These are phyloP conservation scores for Naganishia kalamii DNA, from an alignment of 768 basidiomycete species.

Conservation along the genomic window DNA sequence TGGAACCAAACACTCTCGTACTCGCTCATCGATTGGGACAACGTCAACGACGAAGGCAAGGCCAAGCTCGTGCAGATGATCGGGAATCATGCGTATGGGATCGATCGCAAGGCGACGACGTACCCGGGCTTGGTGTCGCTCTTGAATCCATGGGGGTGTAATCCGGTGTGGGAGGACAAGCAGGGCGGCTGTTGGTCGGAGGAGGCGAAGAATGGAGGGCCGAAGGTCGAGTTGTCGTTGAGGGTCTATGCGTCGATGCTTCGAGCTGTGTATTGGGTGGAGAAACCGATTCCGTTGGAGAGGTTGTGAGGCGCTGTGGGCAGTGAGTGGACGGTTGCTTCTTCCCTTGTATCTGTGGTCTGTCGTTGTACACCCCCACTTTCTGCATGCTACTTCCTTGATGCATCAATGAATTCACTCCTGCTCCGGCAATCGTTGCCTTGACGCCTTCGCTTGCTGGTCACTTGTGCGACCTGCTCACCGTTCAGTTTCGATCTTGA, in stretches of 20 bases:
- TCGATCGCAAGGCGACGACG: background rate
- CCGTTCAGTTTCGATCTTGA: too few relatives aligned
- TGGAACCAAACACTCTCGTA: background rate
- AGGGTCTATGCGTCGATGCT: slow-evolving; percentile 7
- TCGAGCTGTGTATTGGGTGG: background rate
- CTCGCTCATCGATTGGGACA: slow-evolving; percentile 1
- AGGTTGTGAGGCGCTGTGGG: background rate
- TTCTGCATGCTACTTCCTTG: too few relatives aligned
- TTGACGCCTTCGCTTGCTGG: too few relatives aligned
- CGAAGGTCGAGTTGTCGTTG: background rate
- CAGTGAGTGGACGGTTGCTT: too few relatives aligned
- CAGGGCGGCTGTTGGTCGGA: background rate
- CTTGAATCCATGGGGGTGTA: slow-evolving; percentile 8
- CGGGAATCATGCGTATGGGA: slow-evolving; percentile 3
- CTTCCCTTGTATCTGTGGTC: too few relatives aligned
- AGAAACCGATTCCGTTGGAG: background rate
- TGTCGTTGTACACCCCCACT: too few relatives aligned
- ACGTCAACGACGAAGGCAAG: background rate
- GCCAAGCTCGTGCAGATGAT: background rate
- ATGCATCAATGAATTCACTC: too few relatives aligned
- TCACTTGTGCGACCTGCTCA: too few relatives aligned
- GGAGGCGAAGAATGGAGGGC: too few relatives aligned
- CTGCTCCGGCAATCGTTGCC: too few relatives aligned
- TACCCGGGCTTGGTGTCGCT: slow-evolving; percentile 2
- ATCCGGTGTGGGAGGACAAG: background rate